Conservation (phyloP, 2,329 filamentous ascomycete genomes). For the Trichophyton simii region DNA sequence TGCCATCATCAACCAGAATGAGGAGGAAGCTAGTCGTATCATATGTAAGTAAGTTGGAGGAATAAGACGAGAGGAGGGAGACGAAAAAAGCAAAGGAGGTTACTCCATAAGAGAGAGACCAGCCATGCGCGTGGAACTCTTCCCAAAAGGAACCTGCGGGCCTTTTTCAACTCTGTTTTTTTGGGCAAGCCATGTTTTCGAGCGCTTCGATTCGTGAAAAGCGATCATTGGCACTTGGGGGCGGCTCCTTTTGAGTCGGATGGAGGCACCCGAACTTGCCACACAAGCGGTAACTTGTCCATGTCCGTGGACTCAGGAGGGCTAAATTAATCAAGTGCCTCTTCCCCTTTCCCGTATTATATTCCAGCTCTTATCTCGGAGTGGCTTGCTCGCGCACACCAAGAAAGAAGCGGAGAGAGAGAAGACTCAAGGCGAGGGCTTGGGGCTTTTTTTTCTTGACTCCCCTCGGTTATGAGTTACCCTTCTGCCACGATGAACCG, state of each 20-base stretch:
- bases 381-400: neutral
- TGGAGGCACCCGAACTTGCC: slow-evolving; percentile 1
- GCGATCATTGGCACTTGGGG: slow-evolving; percentile 1
- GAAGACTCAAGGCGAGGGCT: neutral
- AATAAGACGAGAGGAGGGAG: neutral
- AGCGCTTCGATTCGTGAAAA: neutral
- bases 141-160: slow-evolving; percentile 4
- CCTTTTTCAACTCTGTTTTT: slow-evolving; percentile 2
- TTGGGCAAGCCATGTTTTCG: neutral
- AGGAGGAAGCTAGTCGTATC: neutral
- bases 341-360: neutral
- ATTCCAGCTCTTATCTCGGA: neutral
- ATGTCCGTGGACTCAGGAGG: neutral
- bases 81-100: neutral
- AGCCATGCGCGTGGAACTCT: slow-evolving; percentile 5
- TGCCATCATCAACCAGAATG: too few relatives aligned
- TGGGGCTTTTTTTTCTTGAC: neutral
- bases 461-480: neutral
- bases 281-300: slow-evolving; percentile 3
- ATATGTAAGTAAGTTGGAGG: neutral
- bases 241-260: slow-evolving; percentile 4
- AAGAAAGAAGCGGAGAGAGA: neutral
- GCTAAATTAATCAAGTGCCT: neutral
- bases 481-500: too few relatives aligned
- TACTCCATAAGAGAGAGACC: neutral